phyloP scores from a whole-genome alignment of 1,284 basidiomycete genomes.

The Fomitopsis palustris region DNA sequence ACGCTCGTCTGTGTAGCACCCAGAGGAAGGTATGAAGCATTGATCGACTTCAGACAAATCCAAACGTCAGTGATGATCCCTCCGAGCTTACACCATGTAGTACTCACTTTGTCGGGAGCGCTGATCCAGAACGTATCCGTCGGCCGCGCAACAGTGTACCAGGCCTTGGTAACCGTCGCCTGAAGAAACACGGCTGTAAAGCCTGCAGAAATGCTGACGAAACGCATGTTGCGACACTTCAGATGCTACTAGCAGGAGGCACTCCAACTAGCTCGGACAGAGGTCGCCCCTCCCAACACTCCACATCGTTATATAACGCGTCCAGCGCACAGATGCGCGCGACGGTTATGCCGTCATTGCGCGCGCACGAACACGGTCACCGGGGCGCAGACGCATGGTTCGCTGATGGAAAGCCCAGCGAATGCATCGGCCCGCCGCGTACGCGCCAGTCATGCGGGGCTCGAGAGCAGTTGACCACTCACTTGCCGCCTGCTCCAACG shows the following conservation, averaged over 20 bases:
- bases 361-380: neutral
- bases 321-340: neutral
- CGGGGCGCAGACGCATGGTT: neutral
- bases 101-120: neutral
- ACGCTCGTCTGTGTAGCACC: neutral
- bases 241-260: neutral
- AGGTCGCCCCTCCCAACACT: neutral
- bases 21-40: neutral
- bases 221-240: neutral
- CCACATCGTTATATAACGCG: neutral
- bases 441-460: neutral
- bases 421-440: neutral
- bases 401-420: neutral
- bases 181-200: neutral
- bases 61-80: neutral
- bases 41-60: neutral
- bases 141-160: neutral
- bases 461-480: neutral
- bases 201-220: neutral
- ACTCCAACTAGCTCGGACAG: too few relatives aligned
- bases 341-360: neutral
- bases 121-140: neutral
- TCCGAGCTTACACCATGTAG: neutral
- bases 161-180: neutral
- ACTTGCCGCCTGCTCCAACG: neutral